These are phyloP conservation scores for Russula compacta DNA, from an alignment of 768 basidiomycete genomes.

Conservation along the genomic window DNA sequence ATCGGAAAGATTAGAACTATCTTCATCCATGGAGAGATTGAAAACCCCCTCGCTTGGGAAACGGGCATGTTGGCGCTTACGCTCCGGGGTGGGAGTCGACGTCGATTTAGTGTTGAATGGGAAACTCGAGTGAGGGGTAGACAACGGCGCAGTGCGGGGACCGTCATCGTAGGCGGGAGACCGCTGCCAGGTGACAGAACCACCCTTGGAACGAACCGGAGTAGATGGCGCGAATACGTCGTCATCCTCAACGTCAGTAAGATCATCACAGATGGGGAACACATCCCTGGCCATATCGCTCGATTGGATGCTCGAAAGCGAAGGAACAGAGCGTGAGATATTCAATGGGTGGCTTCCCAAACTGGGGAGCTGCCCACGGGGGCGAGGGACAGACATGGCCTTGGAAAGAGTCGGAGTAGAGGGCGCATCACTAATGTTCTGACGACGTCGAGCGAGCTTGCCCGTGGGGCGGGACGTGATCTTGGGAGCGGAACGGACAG, in stretches of 20 bases:
- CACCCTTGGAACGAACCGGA: constrained; percentile 35
- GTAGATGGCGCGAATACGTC: constrained; percentile 42
- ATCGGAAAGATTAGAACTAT: constrained; percentile 31
- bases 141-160: constrained; percentile 43
- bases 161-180: constrained; percentile 30
- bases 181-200: constrained; percentile 27
- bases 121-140: constrained; percentile 28
- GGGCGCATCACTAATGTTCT: constrained; percentile 26
- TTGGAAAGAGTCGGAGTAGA: constrained; percentile 34
- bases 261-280: constrained; percentile 71
- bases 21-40: constrained; percentile 66
- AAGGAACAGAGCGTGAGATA: constrained; percentile 46
- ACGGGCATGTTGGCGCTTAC: constrained; percentile 39
- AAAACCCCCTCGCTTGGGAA: constrained; percentile 71
- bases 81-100: constrained; percentile 33
- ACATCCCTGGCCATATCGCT: constrained; percentile 27
- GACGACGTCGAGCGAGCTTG: constrained; percentile 52
- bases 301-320: constrained; percentile 28
- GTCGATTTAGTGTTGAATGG: constrained; percentile 32
- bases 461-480: constrained; percentile 42
- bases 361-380: constrained; percentile 10
- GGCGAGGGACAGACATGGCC: constrained; percentile 44
- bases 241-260: constrained; percentile 37
- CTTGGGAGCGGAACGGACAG: constrained; percentile 30
- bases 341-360: constrained; percentile 17